These are phyloP conservation scores for Suillus brevipes DNA, from an alignment of 768 basidiomycete genomes.

Conservation along the genomic window DNA sequence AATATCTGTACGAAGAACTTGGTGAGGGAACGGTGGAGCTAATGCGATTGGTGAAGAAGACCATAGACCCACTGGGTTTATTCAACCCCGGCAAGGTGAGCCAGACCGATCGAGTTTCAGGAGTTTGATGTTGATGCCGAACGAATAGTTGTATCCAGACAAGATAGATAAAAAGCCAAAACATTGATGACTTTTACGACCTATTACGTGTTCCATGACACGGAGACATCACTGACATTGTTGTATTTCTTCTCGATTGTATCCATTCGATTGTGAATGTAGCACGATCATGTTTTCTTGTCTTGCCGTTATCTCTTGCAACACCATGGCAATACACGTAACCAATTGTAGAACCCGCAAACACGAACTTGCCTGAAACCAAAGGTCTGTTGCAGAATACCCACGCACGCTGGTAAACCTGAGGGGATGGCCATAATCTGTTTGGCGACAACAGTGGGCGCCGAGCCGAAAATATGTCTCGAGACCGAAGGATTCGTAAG, in stretches of 20 bases:
- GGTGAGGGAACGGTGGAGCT: conserved; percentile 79
- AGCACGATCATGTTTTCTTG: neutral
- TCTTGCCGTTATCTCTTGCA: neutral
- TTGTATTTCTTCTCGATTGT: neutral
- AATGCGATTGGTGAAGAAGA: conserved; percentile 80
- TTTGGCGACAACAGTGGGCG: neutral
- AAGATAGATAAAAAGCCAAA: conserved; percentile 4
- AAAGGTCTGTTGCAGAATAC: neutral
- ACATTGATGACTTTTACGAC: neutral
- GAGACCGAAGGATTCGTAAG: neutral
- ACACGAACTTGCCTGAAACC: neutral
- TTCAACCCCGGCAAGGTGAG: conserved; percentile 87
- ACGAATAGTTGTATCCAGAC: conserved; percentile 10
- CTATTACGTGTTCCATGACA: neutral
- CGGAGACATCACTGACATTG: neutral
- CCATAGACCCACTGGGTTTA: conserved; percentile 71
- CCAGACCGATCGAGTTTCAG: neutral
- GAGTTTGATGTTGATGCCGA: neutral
- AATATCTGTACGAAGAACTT: conserved; percentile 79
- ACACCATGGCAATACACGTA: neutral
- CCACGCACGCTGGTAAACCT: no score
- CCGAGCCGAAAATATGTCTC: neutral
- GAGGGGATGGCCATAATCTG: neutral
- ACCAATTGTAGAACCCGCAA: neutral
- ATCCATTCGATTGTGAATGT: neutral